Conservation (phyloP, 2,329 filamentous ascomycete genomes). For the Emmonsiellopsis sp. region DNA sequence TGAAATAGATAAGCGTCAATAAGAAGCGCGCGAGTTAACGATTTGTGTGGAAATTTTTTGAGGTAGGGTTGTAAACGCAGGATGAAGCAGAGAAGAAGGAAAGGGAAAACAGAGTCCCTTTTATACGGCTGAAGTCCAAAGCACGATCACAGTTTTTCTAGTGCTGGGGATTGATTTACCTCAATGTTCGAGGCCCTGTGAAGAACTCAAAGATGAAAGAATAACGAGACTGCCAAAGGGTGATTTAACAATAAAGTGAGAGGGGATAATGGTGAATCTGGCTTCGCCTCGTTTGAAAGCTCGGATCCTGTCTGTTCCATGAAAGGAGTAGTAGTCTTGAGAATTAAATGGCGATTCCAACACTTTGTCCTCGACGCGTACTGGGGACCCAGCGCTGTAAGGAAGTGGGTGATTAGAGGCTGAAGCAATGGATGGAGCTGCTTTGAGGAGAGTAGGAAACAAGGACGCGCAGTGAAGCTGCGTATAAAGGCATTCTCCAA, state of each 20-base stretch:
- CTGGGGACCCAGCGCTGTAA: neutral
- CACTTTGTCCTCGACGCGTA: neutral
- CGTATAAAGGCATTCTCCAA: slow-evolving; percentile 2
- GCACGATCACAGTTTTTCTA: neutral
- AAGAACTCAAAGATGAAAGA: neutral
- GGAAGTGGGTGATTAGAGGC: neutral
- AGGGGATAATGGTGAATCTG: neutral
- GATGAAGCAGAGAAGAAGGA: neutral
- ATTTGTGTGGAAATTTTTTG: neutral
- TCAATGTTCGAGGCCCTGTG: neutral
- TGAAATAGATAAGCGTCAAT: too few relatives aligned
- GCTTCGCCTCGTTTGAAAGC: neutral
- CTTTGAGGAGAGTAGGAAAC: neutral
- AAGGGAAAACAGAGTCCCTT: neutral
- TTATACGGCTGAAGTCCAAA: neutral
- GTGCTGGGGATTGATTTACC: too few relatives aligned
- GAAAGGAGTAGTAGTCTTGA: neutral
- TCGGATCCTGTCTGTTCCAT: neutral
- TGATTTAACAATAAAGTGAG: neutral
- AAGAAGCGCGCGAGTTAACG: too few relatives aligned
- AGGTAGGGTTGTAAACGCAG: neutral
- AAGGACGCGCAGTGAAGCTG: neutral
- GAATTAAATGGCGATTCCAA: neutral
- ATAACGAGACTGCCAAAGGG: neutral
- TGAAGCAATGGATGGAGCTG: neutral